Base-by-base conservation (phyloP, 306 rosid genomes). In the Psophocarpus tetragonolobus region DNA sequence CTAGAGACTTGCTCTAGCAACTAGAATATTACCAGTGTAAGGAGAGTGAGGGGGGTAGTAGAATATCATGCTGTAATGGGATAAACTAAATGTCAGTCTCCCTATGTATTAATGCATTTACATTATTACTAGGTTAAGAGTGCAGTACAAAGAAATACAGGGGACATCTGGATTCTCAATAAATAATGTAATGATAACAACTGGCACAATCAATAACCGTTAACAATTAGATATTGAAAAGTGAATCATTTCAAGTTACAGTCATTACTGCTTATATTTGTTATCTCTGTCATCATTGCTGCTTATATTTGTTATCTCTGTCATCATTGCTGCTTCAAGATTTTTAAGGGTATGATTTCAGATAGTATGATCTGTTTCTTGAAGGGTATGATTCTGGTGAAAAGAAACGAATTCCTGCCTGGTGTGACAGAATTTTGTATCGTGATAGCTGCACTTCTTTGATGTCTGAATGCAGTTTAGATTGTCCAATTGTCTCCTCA, bases 331-430 rank as follows among this genome's bases (percentile, higher is more conserved):
- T 85, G 77, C 72, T 66, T 83, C 53, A 69, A 79, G 45, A 57
- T 36, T 82, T 80, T 64, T 33, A 53, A 44, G 36, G 33, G 51
- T 38, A 71, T 75, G 80, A 75, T 79, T 73, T 81, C 60, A 47
- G 33, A 76, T 56, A 61, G 36, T 81, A 24, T 75, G 63, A 54
- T 76, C 48, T 79, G 44, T 83, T 53, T 69, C 48, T 56, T 83
- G 76, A 79, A 78, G 98, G 98, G 50, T 92, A 92, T 92, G 97
- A 94, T 91, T 92, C 98, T 74, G 97, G 98, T 77, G 98, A 94
- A 81, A 94, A 94, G 91, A 94, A 90, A 91, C 97, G 98, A 44
- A 83, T 92, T 73, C 98, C 98, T 71, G 98, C 98, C 60, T 94
- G 98, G 98, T 94, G 98, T 73, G 98, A 94, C 87, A 85, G 98